Conservation (phyloP, 768 basidiomycete species). For the Boletus sensibilis region DNA sequence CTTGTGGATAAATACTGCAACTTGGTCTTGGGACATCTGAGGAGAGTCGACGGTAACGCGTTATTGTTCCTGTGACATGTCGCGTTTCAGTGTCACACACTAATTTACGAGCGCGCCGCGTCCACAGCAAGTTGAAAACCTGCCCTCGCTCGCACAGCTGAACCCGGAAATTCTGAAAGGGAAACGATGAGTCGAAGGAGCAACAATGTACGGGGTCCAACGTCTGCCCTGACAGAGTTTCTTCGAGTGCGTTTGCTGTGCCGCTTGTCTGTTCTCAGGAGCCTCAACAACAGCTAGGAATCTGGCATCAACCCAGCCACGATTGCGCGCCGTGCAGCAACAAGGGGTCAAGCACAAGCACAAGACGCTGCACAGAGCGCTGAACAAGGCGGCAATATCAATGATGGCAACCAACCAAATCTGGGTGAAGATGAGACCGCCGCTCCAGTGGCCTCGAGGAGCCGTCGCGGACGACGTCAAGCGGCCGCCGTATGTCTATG, state of each 20-base stretch:
- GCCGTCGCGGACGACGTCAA: constrained; percentile 17
- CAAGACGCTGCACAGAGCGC: constrained; percentile 25
- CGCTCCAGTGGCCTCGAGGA: constrained; percentile 8
- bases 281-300: constrained; percentile 36
- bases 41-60: no score
- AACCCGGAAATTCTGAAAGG: background rate
- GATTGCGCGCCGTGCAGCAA: constrained; percentile 39
- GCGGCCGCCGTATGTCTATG: constrained; percentile 7
- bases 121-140: background rate
- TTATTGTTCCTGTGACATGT: constrained; percentile 16
- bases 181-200: constrained; percentile 28
- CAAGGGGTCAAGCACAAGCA: constrained; percentile 32
- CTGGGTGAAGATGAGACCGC: background rate
- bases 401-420: constrained; percentile 17
- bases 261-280: constrained; percentile 16
- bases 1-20: no score
- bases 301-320: constrained; percentile 48
- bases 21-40: no score
- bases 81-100: constrained; percentile 12
- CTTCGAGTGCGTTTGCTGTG: constrained; percentile 50
- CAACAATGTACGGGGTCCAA: constrained; percentile 75
- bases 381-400: constrained; percentile 9
- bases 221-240: constrained; percentile 82
- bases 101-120: constrained; percentile 12
- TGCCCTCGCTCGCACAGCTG: background rate